A percentile compares a stretch with the other conserved stretches of the same genome.
Evolutionary conservation across 1,284 basidiomycete species (phyloP).

Genomic region (Cutaneotrichosporon sp.): DNA sequence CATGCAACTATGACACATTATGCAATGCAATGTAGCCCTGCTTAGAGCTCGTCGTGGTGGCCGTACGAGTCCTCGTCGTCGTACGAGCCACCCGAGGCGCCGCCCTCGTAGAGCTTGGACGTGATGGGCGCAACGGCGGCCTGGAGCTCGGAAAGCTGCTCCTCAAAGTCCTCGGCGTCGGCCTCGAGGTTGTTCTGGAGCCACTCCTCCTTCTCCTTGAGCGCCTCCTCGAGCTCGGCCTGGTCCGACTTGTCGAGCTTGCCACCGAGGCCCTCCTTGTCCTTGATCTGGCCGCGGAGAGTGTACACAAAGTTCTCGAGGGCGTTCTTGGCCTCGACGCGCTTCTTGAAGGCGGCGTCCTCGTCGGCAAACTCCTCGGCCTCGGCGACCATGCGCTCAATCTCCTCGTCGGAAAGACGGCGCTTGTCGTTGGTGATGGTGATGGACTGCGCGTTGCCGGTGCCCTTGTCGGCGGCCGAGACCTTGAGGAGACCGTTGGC

Average conservation of each 20-base stretch:
- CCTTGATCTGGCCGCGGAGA: slow-evolving; percentile 80
- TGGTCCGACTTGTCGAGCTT: slow-evolving; percentile 87
- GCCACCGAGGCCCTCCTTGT: slow-evolving; percentile 85
- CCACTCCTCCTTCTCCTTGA: slow-evolving; percentile 92
- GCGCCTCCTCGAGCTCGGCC: slow-evolving; percentile 74
- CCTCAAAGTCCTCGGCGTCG: slow-evolving; percentile 83
- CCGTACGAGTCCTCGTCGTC: slow-evolving; percentile 49
- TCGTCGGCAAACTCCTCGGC: slow-evolving; percentile 85
- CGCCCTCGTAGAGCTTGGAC: slow-evolving; percentile 71
- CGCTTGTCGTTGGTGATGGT: slow-evolving; percentile 73
- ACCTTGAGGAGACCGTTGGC: slow-evolving; percentile 90
- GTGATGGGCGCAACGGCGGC: slow-evolving; percentile 70
- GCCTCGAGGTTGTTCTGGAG: slow-evolving; percentile 78
- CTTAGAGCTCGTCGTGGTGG: slow-evolving; percentile 54
- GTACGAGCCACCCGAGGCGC: slow-evolving; percentile 34
- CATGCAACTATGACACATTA: slow-evolving; percentile 12
- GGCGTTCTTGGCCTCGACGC: slow-evolving; percentile 64
- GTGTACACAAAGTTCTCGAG: slow-evolving; percentile 61
- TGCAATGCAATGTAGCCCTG: slow-evolving; percentile 7
- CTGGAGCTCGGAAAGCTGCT: slow-evolving; percentile 80
- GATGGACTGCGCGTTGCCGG: slow-evolving; percentile 85
- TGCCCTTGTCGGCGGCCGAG: slow-evolving; percentile 85
- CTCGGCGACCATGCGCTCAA: slow-evolving; percentile 87
- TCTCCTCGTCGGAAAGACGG: slow-evolving; percentile 80
- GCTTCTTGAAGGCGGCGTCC: slow-evolving; percentile 83